Evolutionary conservation across 345 rosid species (phyloP).

Genomic region (Brassica juncea): DNA sequence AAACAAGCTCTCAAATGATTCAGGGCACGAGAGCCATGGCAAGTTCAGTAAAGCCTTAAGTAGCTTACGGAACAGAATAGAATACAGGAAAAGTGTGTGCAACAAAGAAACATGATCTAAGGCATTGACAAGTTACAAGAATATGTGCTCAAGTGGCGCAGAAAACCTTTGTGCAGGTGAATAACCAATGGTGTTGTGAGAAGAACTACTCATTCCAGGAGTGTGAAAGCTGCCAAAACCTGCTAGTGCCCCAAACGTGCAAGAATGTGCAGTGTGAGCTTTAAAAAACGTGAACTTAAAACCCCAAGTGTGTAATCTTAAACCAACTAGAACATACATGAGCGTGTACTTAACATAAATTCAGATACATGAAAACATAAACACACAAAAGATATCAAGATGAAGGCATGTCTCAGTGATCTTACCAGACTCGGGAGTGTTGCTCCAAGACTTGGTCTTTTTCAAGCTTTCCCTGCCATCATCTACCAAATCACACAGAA

Average conservation of each 20-base stretch:
- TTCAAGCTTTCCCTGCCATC: slow-evolving; percentile 30
- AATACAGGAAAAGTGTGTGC: slow-evolving; percentile 39
- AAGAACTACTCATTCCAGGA: slow-evolving; percentile 89
- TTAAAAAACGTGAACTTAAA: slow-evolving; percentile 51
- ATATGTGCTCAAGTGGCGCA: slow-evolving; percentile 81
- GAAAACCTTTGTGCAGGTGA: slow-evolving; percentile 94
- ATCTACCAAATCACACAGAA: slow-evolving; percentile 14
- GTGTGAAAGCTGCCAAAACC: slow-evolving; percentile 91
- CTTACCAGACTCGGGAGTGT: slow-evolving; percentile 60
- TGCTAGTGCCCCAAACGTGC: slow-evolving; percentile 97
- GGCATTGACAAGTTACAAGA: slow-evolving; percentile 36
- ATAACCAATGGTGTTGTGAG: slow-evolving; percentile 85
- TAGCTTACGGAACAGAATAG: neutral
- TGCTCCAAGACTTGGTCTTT: slow-evolving; percentile 38
- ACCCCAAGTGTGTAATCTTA: slow-evolving; percentile 41
- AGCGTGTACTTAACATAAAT: neutral
- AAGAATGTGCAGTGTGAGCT: slow-evolving; percentile 93
- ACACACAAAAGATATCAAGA: slow-evolving; percentile 10
- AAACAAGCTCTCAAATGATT: slow-evolving; percentile 32
- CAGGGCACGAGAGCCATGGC: slow-evolving; percentile 42
- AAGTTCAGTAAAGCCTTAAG: slow-evolving; percentile 41
- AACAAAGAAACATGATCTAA: slow-evolving; percentile 40
- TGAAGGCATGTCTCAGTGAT: slow-evolving; percentile 20
- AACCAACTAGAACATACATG: slow-evolving; percentile 22
- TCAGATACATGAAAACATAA: slow-evolving; percentile 20